Percentiles rank a stretch among this genome's conserved stretches.
phyloP scores from a whole-genome alignment of 345 rosid species.

The Arabidopsis thaliana region DNA sequence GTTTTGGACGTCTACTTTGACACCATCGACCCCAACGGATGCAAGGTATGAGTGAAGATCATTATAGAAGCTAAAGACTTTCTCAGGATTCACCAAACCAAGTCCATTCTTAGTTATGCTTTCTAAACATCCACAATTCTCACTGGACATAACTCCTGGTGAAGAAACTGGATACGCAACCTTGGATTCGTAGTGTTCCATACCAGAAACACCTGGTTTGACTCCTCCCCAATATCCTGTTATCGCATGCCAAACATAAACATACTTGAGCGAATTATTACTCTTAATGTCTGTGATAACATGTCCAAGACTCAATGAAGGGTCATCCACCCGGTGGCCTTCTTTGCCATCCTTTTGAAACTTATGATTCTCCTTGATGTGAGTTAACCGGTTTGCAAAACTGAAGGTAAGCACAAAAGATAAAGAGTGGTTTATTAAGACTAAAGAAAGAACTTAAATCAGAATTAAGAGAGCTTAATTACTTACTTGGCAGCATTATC shows the following conservation, averaged over 20 bases:
- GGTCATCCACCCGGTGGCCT: constrained; percentile 44
- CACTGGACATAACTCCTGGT: constrained; percentile 65
- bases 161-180: constrained; percentile 56
- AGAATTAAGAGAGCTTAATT: constrained; percentile 34
- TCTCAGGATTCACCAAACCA: constrained; percentile 77
- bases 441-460: constrained; percentile 14
- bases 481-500: constrained; percentile 66
- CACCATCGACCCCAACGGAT: constrained; percentile 72
- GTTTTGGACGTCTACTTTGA: constrained; percentile 85
- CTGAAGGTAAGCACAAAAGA: constrained; percentile 41
- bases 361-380: constrained; percentile 61
- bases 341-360: constrained; percentile 50
- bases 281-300: constrained; percentile 61
- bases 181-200: constrained; percentile 60
- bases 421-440: background rate
- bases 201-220: constrained; percentile 52
- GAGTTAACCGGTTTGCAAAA: constrained; percentile 58
- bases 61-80: constrained; percentile 65
- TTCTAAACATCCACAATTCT: constrained; percentile 56
- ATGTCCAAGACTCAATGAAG: constrained; percentile 61
- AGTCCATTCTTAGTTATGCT: constrained; percentile 55
- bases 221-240: constrained; percentile 74
- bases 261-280: constrained; percentile 59
- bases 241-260: constrained; percentile 68
- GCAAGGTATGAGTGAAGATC: constrained; percentile 82